Conservation (phyloP, 1,284 basidiomycete species). For the Neolentinus lepideus region DNA sequence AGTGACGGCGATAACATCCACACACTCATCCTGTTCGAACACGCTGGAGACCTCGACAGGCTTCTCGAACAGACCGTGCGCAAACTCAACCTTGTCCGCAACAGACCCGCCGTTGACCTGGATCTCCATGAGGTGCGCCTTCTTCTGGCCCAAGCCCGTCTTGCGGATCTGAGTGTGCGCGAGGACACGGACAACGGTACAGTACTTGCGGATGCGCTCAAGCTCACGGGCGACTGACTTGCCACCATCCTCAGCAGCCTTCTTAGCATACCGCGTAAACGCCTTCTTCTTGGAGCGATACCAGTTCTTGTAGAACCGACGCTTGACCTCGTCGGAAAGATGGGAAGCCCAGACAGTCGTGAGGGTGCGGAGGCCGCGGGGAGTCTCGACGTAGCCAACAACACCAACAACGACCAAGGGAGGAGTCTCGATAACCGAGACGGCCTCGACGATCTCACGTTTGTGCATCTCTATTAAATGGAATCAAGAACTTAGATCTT, state of each 20-base stretch:
- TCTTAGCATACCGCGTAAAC: conserved; percentile 99
- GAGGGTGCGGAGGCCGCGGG: conserved; percentile 90
- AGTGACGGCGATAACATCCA: conserved; percentile 97
- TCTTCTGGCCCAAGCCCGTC: conserved; percentile 98
- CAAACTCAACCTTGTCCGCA: conserved; percentile 97
- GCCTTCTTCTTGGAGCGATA: conserved; percentile 99
- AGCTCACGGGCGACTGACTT: conserved; percentile 93
- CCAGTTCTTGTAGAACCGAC: conserved; percentile 99
- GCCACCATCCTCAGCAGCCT: conserved; percentile 93
- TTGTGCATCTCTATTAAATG: conserved; percentile 91
- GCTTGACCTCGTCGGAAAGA: conserved; percentile 89
- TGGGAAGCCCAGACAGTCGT: conserved; percentile 83
- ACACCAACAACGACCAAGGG: conserved; percentile 97
- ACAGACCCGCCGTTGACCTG: conserved; percentile 98
- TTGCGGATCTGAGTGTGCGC: conserved; percentile 98
- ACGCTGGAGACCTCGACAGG: conserved; percentile 80
- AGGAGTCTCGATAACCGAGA: conserved; percentile 94
- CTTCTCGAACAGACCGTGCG: conserved; percentile 96
- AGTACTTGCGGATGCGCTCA: conserved; percentile 99
- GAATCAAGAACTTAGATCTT: conserved; percentile 7
- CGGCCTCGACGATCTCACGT: conserved; percentile 98
- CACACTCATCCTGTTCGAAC: conserved; percentile 96
- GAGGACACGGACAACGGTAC: conserved; percentile 98
- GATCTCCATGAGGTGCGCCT: conserved; percentile 99
- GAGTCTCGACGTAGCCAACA: conserved; percentile 99